Evolutionary conservation across 129 eudicot genomes (phyloP).

Genomic region (Logfia minima): DNA sequence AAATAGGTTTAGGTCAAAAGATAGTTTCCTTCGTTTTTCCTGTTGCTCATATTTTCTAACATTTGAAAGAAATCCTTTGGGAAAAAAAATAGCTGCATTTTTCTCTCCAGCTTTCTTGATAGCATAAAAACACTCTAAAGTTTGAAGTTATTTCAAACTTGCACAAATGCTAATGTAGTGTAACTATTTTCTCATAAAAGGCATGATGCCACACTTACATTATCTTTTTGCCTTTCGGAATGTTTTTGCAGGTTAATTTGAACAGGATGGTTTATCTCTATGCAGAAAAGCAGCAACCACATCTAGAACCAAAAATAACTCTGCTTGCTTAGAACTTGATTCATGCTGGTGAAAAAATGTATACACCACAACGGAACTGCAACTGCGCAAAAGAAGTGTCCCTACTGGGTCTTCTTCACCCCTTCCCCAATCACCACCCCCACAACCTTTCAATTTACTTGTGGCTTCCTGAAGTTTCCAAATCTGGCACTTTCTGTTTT

Average conservation of each 20-base stretch:
- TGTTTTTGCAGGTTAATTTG: slow-evolving; percentile 23
- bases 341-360: slow-evolving; percentile 10
- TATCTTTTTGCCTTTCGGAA: neutral
- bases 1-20: neutral
- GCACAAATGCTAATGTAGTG: neutral
- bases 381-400: slow-evolving; percentile 15
- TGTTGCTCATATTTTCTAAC: neutral
- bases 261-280: slow-evolving; percentile 16
- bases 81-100: neutral
- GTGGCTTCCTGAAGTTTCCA: neutral
- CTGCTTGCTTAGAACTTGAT: slow-evolving; percentile 17
- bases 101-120: neutral
- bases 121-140: neutral
- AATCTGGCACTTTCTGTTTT: slow-evolving; percentile 1
- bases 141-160: neutral
- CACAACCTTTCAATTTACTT: neutral
- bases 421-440: neutral
- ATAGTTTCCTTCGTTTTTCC: neutral
- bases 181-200: neutral
- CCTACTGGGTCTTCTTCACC: neutral
- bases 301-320: neutral
- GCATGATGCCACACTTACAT: neutral
- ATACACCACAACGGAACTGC: neutral
- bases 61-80: neutral
- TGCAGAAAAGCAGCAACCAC: slow-evolving; percentile 16